These are phyloP conservation scores for Apiospora saccharicola DNA, from an alignment of 2,329 filamentous ascomycete genomes.

Conservation along the genomic window DNA sequence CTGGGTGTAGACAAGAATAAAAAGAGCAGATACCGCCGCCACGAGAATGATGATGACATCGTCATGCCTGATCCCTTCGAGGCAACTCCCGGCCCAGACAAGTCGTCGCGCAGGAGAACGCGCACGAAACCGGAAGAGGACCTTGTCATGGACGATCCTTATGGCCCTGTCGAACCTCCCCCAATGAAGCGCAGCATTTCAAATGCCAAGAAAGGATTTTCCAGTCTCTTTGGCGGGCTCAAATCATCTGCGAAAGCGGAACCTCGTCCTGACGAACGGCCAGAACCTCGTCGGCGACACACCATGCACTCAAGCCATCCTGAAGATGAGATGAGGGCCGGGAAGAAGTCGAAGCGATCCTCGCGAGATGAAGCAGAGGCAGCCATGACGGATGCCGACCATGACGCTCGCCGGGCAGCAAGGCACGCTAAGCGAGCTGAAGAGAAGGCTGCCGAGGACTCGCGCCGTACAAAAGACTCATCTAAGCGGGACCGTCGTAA, in stretches of 20 bases:
- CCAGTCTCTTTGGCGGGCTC: constrained; percentile 69
- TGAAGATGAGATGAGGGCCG: constrained; percentile 56
- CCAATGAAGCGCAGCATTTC: constrained; percentile 68
- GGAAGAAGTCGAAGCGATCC: constrained; percentile 45
- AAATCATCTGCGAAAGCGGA: constrained; percentile 50
- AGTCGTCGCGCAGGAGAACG: constrained; percentile 52
- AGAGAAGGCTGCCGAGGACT: constrained; percentile 60
- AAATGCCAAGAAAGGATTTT: constrained; percentile 66
- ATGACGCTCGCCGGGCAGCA: constrained; percentile 68
- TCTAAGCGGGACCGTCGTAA: constrained; percentile 62
- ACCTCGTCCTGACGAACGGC: constrained; percentile 43
- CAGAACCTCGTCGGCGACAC: constrained; percentile 57
- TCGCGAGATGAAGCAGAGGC: constrained; percentile 53
- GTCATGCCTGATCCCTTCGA: constrained; percentile 56
- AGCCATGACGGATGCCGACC: constrained; percentile 61
- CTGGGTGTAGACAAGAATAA: constrained; percentile 65
- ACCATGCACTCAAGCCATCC: constrained; percentile 52
- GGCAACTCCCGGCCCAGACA: constrained; percentile 52
- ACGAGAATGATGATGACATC: constrained; percentile 57
- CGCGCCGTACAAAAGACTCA: constrained; percentile 64
- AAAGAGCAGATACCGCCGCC: constrained; percentile 54
- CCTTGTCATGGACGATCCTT: constrained; percentile 63
- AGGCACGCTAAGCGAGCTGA: constrained; percentile 67
- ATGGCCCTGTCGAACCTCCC: constrained; percentile 55
- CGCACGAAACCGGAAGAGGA: constrained; percentile 67